Percentiles rank a stretch among this genome's conserved stretches.
Evolutionary conservation across 768 basidiomycete species (phyloP).

Genomic region (Guyanaporus albipodus): DNA sequence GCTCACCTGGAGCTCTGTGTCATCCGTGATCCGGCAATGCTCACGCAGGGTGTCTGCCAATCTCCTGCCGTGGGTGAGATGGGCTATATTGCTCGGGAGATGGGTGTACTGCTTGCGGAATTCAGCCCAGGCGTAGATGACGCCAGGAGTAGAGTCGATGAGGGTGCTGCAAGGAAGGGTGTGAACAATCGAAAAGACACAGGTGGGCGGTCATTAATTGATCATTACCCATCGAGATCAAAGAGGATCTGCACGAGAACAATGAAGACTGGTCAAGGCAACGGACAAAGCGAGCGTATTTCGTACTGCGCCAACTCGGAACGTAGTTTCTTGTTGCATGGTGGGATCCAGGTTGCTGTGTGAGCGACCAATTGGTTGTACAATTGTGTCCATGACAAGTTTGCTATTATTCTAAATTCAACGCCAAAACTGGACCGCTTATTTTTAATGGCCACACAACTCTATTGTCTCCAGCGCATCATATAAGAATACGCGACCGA

Average conservation of each 20-base stretch:
- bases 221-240: constrained; percentile 63
- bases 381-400: too few species aligned
- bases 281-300: background rate
- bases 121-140: constrained; percentile 70
- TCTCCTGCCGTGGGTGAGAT: constrained; percentile 72
- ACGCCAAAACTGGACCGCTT: too few species aligned
- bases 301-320: constrained; percentile 54
- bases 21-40: constrained; percentile 59
- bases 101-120: constrained; percentile 58
- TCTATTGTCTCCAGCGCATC: too few species aligned
- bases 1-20: constrained; percentile 51
- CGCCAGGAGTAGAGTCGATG: constrained; percentile 81
- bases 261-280: background rate
- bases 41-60: constrained; percentile 71
- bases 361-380: too few species aligned
- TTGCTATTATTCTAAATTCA: too few species aligned
- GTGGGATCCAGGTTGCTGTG: background rate
- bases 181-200: constrained; percentile 2
- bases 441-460: too few species aligned
- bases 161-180: constrained; percentile 47
- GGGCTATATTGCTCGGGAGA: constrained; percentile 49
- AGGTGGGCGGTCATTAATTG: too few species aligned
- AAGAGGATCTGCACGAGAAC: constrained; percentile 50
- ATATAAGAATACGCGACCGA: too few species aligned
- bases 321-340: constrained; percentile 19